Evolutionary conservation across 148 eudicot genomes (phyloP).

Genomic region (Persicaria tinctoria): DNA sequence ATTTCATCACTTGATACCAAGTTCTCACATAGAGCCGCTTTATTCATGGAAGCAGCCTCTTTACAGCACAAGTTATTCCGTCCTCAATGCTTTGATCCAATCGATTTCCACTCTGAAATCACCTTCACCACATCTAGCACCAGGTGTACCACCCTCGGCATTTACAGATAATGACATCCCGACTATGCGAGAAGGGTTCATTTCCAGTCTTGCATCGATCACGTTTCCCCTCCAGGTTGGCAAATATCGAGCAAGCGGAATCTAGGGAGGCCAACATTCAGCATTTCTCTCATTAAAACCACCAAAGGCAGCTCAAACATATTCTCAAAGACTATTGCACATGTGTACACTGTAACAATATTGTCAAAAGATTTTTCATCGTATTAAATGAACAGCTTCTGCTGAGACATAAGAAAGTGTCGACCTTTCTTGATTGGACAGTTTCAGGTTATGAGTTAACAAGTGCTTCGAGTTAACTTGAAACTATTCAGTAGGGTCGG

Average conservation of each 20-base stretch:
- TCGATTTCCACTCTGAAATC: conserved; percentile 82
- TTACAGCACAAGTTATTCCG: conserved; percentile 21
- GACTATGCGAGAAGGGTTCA: conserved; percentile 81
- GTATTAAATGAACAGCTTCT: no score
- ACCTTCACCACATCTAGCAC: conserved; percentile 77
- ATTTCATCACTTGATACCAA: neutral
- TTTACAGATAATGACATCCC: conserved; percentile 94
- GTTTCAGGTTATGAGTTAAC: no score
- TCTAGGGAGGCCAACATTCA: conserved; percentile 29
- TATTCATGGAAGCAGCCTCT: neutral
- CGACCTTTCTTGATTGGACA: no score
- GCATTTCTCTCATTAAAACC: neutral
- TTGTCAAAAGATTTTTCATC: no score
- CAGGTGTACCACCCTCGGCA: conserved; percentile 88
- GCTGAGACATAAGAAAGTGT: no score
- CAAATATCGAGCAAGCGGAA: conserved; percentile 78
- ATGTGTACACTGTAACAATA: no score
- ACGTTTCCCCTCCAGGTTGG: conserved; percentile 99
- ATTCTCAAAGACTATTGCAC: no score
- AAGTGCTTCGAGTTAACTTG: no score
- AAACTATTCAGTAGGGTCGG: no score
- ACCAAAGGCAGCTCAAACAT: no score
- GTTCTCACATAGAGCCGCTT: neutral
- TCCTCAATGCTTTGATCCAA: conserved; percentile 88
- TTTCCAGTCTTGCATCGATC: conserved; percentile 75